A percentile compares a stretch with the other conserved stretches of the same genome.
Conservation (phyloP, 495 filamentous ascomycete genomes). For the Podospora sp. region DNA sequence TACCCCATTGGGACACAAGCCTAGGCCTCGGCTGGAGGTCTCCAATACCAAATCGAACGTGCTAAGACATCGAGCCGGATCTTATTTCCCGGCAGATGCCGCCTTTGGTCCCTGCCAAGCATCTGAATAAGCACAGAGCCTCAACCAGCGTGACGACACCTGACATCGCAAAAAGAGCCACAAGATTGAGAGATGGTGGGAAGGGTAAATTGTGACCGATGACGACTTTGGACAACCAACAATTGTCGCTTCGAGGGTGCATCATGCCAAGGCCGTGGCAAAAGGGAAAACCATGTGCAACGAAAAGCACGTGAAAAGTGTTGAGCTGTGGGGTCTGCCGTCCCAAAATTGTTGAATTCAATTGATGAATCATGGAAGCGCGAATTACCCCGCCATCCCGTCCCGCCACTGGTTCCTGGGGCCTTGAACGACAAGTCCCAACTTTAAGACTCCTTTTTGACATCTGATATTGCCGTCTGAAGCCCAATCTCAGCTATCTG, state of each 20-base stretch:
- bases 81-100: not conserved
- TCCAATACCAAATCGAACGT: not conserved
- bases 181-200: not conserved
- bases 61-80: not conserved
- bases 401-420: not conserved
- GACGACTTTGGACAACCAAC: too few relatives aligned
- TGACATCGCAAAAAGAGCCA: not conserved
- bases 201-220: too few relatives aligned
- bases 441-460: not conserved
- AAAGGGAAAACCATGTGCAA: not conserved
- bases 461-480: slow-evolving; percentile 10
- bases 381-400: slow-evolving; percentile 4
- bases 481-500: not conserved
- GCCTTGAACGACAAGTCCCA: not conserved
- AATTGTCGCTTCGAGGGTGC: not conserved
- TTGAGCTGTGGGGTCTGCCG: not conserved
- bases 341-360: slow-evolving; percentile 1
- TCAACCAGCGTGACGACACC: not conserved
- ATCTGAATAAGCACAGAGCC: not conserved
- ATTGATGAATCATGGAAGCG: slow-evolving; percentile 10
- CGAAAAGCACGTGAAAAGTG: not conserved
- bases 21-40: not conserved
- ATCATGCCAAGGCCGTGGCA: not conserved
- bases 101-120: not conserved
- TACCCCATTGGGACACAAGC: too few relatives aligned